These are phyloP conservation scores for Starmerella floris DNA, from an alignment of 805 yeast genomes.

Conservation along the genomic window DNA sequence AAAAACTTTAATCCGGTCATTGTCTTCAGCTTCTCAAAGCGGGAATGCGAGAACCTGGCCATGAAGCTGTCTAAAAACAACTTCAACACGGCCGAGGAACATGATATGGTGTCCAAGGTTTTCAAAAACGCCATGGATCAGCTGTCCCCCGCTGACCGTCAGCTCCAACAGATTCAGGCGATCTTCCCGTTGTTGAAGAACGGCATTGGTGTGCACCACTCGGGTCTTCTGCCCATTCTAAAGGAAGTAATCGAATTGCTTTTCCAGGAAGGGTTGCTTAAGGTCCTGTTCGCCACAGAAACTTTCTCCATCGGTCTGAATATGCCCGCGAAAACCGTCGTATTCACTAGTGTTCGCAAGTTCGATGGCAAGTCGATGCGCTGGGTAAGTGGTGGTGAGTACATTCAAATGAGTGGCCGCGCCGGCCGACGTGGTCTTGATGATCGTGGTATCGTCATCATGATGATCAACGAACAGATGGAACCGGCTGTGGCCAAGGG, in stretches of 20 bases:
- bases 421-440: conserved; percentile 99
- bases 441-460: conserved; percentile 96
- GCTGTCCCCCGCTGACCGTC: conserved; percentile 80
- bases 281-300: conserved; percentile 93
- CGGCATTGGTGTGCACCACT: conserved; percentile 98
- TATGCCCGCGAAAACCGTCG: conserved; percentile 99
- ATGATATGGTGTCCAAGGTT: conserved; percentile 78
- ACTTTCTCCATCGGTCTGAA: conserved; percentile 96
- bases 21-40: conserved; percentile 93
- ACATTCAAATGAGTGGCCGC: conserved; percentile 98
- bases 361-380: conserved; percentile 97
- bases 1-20: conserved; percentile 95
- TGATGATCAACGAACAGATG: conserved; percentile 99
- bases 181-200: conserved; percentile 77
- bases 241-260: conserved; percentile 92
- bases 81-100: conserved; percentile 86
- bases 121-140: conserved; percentile 80
- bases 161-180: conserved; percentile 86
- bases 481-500: conserved; percentile 99
- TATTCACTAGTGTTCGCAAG: conserved; percentile 90
- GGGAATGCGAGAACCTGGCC: conserved; percentile 92
- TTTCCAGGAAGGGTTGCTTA: conserved; percentile 90
- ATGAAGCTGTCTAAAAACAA: conserved; percentile 91
- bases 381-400: conserved; percentile 99
- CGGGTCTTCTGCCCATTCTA: conserved; percentile 84